Evolutionary conservation across 164 flowering plant genomes (phyloP), one percentile per base, ranked within the genome.

Genomic region (Stephania cephalantha): DNA sequence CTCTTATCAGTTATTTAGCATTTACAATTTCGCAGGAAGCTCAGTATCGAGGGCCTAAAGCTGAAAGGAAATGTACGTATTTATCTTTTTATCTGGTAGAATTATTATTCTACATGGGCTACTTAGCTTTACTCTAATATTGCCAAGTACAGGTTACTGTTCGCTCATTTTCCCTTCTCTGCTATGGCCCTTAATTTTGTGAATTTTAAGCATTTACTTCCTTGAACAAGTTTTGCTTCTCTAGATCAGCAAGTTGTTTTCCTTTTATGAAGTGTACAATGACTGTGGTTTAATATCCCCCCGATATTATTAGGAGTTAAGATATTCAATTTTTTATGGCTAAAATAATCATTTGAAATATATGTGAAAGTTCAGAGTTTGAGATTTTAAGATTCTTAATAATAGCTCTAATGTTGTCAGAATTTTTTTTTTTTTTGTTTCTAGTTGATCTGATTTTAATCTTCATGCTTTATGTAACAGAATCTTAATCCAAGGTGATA

Each of bases 11-110:
- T 53, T 74, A 11, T 66, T 74, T 29, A 18, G 12, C 45, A 45
- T 70, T 67, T 42, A 35, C 42, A 35, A 35, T 35, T 35, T 35
- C 42, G 8, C 55, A 78, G 75, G 77, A 45, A 45, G 64, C 15
- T 74, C 44, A 17, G 25, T 20, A 50, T 50, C 55, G 74, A n/a
- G 67, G 75, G 13, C 46, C 75, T 17, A 75, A 74, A 55, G 68
- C 55, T 48, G 78, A 75, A 45, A 78, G 29, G 72, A 78, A 74
- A 71, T 44, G 81, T 75, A 66, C 71, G 69, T 71, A 18, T 64
- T 35, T 42, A 8, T 48, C 9, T 48, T 48, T 48, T 48, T 48
- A 48, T 12, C 9, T 48, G 53, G 53, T 3, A 48, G 53, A 48
- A 48, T 48, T 48, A 8, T 48, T 48, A 8, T 48, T 48, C 11